These are phyloP conservation scores for Ganoderma sinense DNA, from an alignment of 1,284 basidiomycete species.

Conservation along the genomic window DNA sequence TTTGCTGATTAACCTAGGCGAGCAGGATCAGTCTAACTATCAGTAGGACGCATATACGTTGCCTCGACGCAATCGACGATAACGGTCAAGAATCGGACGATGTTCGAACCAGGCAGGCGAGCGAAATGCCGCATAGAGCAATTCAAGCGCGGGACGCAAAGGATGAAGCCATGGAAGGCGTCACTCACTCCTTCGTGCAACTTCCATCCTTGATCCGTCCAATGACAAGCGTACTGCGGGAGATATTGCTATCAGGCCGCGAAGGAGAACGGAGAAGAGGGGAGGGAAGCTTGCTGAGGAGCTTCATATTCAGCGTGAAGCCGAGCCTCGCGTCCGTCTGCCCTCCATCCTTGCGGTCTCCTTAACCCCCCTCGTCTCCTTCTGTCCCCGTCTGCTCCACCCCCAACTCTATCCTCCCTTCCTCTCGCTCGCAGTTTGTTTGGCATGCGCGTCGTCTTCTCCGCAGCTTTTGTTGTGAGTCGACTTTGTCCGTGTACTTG, in stretches of 20 bases:
- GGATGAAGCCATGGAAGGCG: neutral
- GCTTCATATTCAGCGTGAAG: neutral
- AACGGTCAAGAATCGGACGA: neutral
- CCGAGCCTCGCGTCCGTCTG: neutral
- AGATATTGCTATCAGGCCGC: neutral
- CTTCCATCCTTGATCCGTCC: neutral
- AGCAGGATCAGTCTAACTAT: too few species aligned
- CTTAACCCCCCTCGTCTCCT: neutral
- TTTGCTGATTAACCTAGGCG: neutral
- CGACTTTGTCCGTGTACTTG: neutral
- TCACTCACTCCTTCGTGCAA: neutral
- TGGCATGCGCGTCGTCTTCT: conserved; percentile 30
- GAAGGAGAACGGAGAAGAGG: neutral
- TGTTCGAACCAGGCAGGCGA: neutral
- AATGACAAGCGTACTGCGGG: neutral
- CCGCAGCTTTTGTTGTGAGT: conserved; percentile 31
- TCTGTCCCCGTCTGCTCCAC: neutral
- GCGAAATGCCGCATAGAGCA: neutral
- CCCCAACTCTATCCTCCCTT: conserved; percentile 11
- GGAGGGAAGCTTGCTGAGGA: neutral
- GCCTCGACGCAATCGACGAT: neutral
- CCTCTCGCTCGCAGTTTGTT: conserved; percentile 14
- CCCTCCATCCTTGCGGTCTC: neutral
- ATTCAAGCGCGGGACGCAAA: neutral
- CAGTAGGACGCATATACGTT: neutral